A percentile compares a stretch with the other conserved stretches of the same genome.
These are phyloP conservation scores for Candida vaughaniae DNA, from an alignment of 805 yeast species.

Conservation along the genomic window DNA sequence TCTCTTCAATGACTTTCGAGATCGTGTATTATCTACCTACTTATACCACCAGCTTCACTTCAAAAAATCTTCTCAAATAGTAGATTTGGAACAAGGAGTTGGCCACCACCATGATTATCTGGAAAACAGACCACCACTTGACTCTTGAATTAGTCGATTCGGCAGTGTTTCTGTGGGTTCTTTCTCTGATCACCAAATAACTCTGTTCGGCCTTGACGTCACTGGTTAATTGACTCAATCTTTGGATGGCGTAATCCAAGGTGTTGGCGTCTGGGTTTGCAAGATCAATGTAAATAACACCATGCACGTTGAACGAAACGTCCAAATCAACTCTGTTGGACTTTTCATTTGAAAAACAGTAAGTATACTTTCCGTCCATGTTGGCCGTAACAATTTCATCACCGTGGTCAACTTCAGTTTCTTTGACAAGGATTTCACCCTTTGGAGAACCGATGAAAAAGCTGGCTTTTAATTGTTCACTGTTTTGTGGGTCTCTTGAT, in stretches of 20 bases:
- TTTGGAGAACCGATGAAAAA: conserved; percentile 48
- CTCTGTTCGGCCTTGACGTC: conserved; percentile 92
- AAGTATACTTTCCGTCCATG: conserved; percentile 70
- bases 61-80: conserved; percentile 92
- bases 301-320: conserved; percentile 93
- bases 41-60: conserved; percentile 86
- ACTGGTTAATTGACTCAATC: conserved; percentile 69
- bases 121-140: conserved; percentile 97
- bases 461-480: conserved; percentile 64
- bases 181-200: conserved; percentile 92
- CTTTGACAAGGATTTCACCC: conserved; percentile 49
- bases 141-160: conserved; percentile 96
- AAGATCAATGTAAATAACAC: conserved; percentile 80
- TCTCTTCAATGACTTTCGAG: too few species aligned
- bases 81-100: conserved; percentile 92
- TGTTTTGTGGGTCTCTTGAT: conserved; percentile 72
- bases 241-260: conserved; percentile 79
- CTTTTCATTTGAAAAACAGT: conserved; percentile 90
- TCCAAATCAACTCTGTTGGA: conserved; percentile 74
- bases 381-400: conserved; percentile 68
- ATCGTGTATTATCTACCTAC: too few species aligned
- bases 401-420: conserved; percentile 71
- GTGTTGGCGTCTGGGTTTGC: conserved; percentile 74
- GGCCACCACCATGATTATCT: conserved; percentile 76
- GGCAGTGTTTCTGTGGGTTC: conserved; percentile 97